These are phyloP conservation scores for Fusarium pseudonygamai DNA, from an alignment of 2,329 filamentous ascomycete species.

Conservation along the genomic window DNA sequence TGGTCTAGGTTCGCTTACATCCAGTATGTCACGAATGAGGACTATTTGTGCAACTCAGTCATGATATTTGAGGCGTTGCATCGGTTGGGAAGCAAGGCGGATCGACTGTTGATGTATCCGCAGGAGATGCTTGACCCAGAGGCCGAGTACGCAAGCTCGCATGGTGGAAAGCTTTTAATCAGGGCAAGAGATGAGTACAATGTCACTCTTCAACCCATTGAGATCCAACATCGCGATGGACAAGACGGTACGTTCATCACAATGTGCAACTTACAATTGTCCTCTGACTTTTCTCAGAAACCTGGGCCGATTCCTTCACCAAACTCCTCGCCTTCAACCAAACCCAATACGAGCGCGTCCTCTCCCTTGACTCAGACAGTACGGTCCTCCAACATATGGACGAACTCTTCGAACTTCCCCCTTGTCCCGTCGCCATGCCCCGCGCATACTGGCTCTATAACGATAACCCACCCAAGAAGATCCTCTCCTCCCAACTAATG, in stretches of 20 bases:
- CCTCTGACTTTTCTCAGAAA: slow-evolving; percentile 45
- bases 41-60: slow-evolving; percentile 60
- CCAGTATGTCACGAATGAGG: slow-evolving; percentile 59
- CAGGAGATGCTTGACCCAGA: slow-evolving; percentile 48
- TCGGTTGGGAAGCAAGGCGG: slow-evolving; percentile 53
- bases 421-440: slow-evolving; percentile 71
- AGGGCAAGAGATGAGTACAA: slow-evolving; percentile 56
- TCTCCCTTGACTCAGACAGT: slow-evolving; percentile 71
- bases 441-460: slow-evolving; percentile 76
- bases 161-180: slow-evolving; percentile 44
- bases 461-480: slow-evolving; percentile 49
- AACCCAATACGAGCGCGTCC: slow-evolving; percentile 62
- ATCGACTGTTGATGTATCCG: slow-evolving; percentile 59
- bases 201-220: slow-evolving; percentile 55
- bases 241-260: slow-evolving; percentile 45
- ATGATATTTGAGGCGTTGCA: slow-evolving; percentile 60
- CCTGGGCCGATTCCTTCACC: slow-evolving; percentile 72
- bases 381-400: slow-evolving; percentile 72
- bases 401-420: slow-evolving; percentile 75
- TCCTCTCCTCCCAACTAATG: slow-evolving; percentile 68
- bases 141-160: neutral
- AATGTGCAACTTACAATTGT: no score
- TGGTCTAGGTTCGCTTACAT: slow-evolving; percentile 55
- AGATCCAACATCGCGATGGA: slow-evolving; percentile 50
- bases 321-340: slow-evolving; percentile 77